Evolutionary conservation across 2,329 filamentous ascomycete genomes (phyloP), one percentile per base, ranked within the genome.

Genomic region (Lithohypha guttulata): DNA sequence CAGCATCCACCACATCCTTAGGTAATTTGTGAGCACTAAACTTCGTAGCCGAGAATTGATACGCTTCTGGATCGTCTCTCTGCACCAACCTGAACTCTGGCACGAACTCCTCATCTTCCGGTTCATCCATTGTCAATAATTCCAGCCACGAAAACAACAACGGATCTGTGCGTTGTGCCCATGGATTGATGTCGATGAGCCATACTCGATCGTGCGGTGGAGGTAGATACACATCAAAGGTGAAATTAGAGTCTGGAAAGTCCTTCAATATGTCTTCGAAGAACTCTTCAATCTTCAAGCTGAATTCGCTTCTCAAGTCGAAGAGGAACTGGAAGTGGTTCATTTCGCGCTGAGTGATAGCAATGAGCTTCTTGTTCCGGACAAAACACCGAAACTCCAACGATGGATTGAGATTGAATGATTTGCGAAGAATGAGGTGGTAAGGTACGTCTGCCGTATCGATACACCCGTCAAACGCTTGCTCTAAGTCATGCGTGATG

Each of bases 361-460:
- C 86, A 27, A 98, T 70, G 11, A 98, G 69, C 39, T 75, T 75
- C 8, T 84, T 71, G 42, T 86, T 70, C 52, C 89, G 84, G 26
- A 96, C 91, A 55, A 96, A 98, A 58, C 87, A 95, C 17, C 91
- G 76, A 61, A 98, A 98, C 59, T 98, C 91, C 42, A 95, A 75
- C 0, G 85, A 82, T 0, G 87, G 85, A 57, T 95, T 91, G 39
- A 91, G 78, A 46, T 79, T 79, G 61, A 94, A 84, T 62, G 83
- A 89, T 57, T 93, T 84, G 22, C 91, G 77, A 7, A 98, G 73
- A 2, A 95, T 80, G 1, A 98, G 75, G 42, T 87, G 71, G 39
- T 87, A 91, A 3, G 74, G 71, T 48, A 91, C 81, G 10, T 44
- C 17, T 3, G 31, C 38, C 2, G 64, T 55, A 60, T 58, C 46